These are phyloP conservation scores for Alnus glutinosa DNA, from an alignment of 306 rosid genomes.

Conservation along the genomic window DNA sequence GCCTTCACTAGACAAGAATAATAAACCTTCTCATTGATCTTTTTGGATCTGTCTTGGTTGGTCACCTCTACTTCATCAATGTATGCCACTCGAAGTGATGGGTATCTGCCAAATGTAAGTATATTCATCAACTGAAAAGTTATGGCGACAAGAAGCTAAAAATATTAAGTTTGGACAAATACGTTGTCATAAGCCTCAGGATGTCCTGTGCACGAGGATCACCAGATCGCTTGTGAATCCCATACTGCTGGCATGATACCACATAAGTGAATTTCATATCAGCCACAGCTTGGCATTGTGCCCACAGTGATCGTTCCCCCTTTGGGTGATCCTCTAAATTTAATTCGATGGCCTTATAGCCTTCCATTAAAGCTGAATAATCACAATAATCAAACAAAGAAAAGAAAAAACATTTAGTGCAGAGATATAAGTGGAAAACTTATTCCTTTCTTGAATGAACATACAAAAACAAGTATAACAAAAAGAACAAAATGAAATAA, in stretches of 20 bases:
- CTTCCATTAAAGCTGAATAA: conserved; percentile 85
- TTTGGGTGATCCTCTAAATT: conserved; percentile 75
- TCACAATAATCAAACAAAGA: conserved; percentile 20
- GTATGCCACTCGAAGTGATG: conserved; percentile 94
- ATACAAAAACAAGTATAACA: conserved; percentile 7
- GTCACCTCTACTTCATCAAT: conserved; percentile 95
- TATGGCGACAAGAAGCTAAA: background rate
- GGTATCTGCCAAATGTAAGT: conserved; percentile 59
- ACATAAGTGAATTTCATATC: conserved; percentile 97
- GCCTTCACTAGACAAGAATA: conserved; percentile 93
- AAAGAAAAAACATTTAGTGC: conserved; percentile 5
- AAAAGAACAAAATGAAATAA: background rate
- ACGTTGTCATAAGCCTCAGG: conserved; percentile 89
- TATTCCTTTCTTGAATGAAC: background rate
- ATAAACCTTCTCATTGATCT: conserved; percentile 71
- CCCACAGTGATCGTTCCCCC: conserved; percentile 85
- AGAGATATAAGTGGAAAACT: background rate
- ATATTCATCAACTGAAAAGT: conserved; percentile 16
- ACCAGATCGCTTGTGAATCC: conserved; percentile 90
- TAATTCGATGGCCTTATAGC: conserved; percentile 84
- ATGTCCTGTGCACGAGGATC: conserved; percentile 85
- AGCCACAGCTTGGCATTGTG: conserved; percentile 93
- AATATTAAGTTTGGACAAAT: conserved; percentile 26
- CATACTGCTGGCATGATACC: conserved; percentile 93
- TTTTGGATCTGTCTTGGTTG: conserved; percentile 75